These are phyloP conservation scores for Scedosporium boydii DNA, from an alignment of 2,329 filamentous ascomycete genomes.

Conservation along the genomic window DNA sequence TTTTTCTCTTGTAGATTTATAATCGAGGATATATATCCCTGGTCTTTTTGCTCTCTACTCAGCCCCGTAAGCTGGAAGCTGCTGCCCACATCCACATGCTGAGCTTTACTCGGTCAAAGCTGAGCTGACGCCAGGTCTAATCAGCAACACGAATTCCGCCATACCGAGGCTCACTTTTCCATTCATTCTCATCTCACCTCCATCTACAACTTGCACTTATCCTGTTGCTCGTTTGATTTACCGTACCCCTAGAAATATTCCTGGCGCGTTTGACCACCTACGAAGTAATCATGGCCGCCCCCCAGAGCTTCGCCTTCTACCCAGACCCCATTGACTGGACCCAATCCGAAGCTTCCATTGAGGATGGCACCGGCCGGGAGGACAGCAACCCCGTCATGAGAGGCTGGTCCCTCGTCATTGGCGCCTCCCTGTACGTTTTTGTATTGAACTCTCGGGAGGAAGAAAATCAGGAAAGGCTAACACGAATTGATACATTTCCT, in stretches of 20 bases:
- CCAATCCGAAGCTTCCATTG: slow-evolving; percentile 13
- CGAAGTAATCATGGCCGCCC: slow-evolving; percentile 6
- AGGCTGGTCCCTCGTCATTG: slow-evolving; percentile 53
- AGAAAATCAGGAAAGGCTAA: background rate
- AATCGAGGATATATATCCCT: too few species aligned
- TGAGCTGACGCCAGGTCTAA: too few species aligned
- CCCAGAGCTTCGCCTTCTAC: slow-evolving; percentile 30
- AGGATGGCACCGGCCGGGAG: slow-evolving; percentile 25
- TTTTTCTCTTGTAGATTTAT: background rate
- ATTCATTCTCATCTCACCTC: background rate
- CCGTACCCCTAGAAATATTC: background rate
- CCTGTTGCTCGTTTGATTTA: background rate
- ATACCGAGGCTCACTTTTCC: background rate
- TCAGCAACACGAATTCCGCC: background rate
- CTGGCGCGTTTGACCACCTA: background rate
- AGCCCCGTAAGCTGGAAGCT: too few species aligned
- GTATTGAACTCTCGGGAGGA: background rate
- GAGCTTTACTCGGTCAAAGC: too few species aligned
- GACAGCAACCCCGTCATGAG: slow-evolving; percentile 62
- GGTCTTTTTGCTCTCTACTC: too few species aligned
- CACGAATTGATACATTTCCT: background rate
- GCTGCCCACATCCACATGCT: too few species aligned
- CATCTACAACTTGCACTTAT: too few species aligned
- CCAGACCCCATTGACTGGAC: slow-evolving; percentile 24
- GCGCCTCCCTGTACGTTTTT: slow-evolving; percentile 47